These are phyloP conservation scores for Arachnopeziza araneosa DNA, from an alignment of 2,329 filamentous ascomycete genomes.

Conservation along the genomic window DNA sequence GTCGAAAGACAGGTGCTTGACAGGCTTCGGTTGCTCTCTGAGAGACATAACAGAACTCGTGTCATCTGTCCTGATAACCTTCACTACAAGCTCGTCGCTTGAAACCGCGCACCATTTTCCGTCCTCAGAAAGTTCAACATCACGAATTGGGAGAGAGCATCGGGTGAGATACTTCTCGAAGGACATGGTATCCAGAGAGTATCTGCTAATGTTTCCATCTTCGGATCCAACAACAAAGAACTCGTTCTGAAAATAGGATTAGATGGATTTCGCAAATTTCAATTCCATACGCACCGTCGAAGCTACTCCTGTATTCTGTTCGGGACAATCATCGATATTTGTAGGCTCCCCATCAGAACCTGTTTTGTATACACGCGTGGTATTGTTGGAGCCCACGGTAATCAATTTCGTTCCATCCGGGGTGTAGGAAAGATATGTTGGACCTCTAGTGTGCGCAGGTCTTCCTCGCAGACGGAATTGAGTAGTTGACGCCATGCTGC, in stretches of 20 bases:
- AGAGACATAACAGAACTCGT: slow-evolving; percentile 71
- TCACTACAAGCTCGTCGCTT: slow-evolving; percentile 92
- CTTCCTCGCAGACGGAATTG: slow-evolving; percentile 51
- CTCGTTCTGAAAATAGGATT: slow-evolving; percentile 48
- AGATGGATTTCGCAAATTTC: not conserved
- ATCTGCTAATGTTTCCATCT: slow-evolving; percentile 93
- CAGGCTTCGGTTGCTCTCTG: slow-evolving; percentile 76
- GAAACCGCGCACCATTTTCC: slow-evolving; percentile 86
- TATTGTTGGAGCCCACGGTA: slow-evolving; percentile 90
- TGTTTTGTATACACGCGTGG: slow-evolving; percentile 86
- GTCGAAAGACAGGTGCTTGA: slow-evolving; percentile 90
- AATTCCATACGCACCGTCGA: slow-evolving; percentile 46
- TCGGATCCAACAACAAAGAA: slow-evolving; percentile 89
- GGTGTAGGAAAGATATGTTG: slow-evolving; percentile 84
- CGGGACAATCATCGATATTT: slow-evolving; percentile 86
- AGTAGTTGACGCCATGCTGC: slow-evolving; percentile 29
- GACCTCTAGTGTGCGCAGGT: slow-evolving; percentile 76
- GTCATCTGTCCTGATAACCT: slow-evolving; percentile 78
- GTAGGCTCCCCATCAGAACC: slow-evolving; percentile 87
- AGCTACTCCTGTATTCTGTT: slow-evolving; percentile 76
- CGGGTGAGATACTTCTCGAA: slow-evolving; percentile 81
- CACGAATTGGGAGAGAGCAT: slow-evolving; percentile 78
- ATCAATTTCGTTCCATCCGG: slow-evolving; percentile 81
- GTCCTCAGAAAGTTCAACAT: slow-evolving; percentile 77
- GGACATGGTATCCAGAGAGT: slow-evolving; percentile 66